Conservation (phyloP, 345 rosid species). For the Eucalyptus tenuipes region DNA sequence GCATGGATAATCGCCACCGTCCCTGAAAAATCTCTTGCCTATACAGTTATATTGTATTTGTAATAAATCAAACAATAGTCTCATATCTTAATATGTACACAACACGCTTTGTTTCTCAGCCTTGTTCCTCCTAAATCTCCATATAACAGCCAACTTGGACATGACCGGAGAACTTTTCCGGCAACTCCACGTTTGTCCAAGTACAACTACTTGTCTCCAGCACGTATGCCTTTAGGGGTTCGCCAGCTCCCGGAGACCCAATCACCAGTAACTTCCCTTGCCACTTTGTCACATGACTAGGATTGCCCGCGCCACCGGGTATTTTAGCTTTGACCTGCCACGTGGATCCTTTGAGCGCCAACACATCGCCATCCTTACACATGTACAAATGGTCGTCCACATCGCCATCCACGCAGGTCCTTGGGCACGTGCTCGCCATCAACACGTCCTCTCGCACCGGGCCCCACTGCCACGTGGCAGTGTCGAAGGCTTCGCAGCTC, state of each 20-base stretch:
- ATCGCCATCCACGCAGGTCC: constrained; percentile 13
- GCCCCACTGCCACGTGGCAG: constrained; percentile 33
- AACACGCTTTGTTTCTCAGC: not conserved
- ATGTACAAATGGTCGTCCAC: constrained; percentile 14
- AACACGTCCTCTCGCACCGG: constrained; percentile 13
- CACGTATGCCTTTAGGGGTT: constrained; percentile 14
- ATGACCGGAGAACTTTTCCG: constrained; percentile 24
- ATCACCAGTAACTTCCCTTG: constrained; percentile 37
- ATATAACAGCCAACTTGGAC: constrained; percentile 52
- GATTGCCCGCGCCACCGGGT: constrained; percentile 33
- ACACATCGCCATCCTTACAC: constrained; percentile 26
- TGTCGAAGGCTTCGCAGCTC: constrained; percentile 30
- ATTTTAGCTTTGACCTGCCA: constrained; percentile 37
- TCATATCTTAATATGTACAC: not conserved
- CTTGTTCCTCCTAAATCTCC: constrained; percentile 17
- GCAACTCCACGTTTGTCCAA: constrained; percentile 38
- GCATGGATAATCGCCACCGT: not conserved
- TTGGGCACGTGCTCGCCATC: constrained; percentile 7
- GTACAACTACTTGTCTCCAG: constrained; percentile 11
- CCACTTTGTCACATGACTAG: constrained; percentile 21
- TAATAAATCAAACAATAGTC: not conserved
- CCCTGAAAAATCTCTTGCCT: not conserved
- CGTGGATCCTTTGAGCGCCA: not conserved
- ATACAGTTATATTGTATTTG: not conserved
- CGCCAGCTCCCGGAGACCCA: constrained; percentile 23